Evolutionary conservation across 345 rosid species (phyloP).

Genomic region (Populus deltoides): DNA sequence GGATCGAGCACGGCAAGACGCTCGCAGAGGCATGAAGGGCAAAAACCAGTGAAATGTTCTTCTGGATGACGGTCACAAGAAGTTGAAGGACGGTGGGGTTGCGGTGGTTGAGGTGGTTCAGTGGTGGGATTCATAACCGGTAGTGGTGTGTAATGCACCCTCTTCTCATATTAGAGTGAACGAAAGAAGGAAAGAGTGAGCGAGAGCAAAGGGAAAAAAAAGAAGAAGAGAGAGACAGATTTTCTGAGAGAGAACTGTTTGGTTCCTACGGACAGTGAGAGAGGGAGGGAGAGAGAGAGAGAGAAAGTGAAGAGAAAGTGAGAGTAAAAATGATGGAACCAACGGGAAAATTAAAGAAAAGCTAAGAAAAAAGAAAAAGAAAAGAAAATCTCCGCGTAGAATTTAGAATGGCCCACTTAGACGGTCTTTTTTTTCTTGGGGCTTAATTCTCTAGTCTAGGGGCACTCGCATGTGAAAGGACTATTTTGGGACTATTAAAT

Average conservation of each 20-base stretch:
- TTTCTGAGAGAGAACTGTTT: slow-evolving; percentile 37
- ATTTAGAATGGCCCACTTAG: slow-evolving; percentile 21
- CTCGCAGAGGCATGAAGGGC: slow-evolving; percentile 96
- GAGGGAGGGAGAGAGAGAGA: slow-evolving; percentile 24
- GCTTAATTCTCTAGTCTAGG: slow-evolving; percentile 18
- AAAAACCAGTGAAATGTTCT: slow-evolving; percentile 84
- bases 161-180: slow-evolving; percentile 53
- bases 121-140: slow-evolving; percentile 86
- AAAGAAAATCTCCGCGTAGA: slow-evolving; percentile 21
- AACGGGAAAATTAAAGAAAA: slow-evolving; percentile 15
- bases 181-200: not conserved
- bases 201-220: not conserved
- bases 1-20: slow-evolving; percentile 81
- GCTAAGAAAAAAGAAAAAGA: slow-evolving; percentile 22
- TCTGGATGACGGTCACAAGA: slow-evolving; percentile 90
- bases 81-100: slow-evolving; percentile 78
- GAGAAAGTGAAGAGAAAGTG: slow-evolving; percentile 10
- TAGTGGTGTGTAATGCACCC: slow-evolving; percentile 41
- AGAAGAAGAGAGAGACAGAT: slow-evolving; percentile 7
- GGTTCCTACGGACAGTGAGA: slow-evolving; percentile 62
- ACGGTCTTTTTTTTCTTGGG: not conserved
- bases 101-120: slow-evolving; percentile 71
- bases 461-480: slow-evolving; percentile 26
- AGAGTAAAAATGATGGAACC: slow-evolving; percentile 11
- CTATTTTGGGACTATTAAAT: slow-evolving; percentile 17